These are phyloP conservation scores for Paraglomus brasilianum DNA, from an alignment of 192 early-diverging fungal genomes.

Conservation along the genomic window DNA sequence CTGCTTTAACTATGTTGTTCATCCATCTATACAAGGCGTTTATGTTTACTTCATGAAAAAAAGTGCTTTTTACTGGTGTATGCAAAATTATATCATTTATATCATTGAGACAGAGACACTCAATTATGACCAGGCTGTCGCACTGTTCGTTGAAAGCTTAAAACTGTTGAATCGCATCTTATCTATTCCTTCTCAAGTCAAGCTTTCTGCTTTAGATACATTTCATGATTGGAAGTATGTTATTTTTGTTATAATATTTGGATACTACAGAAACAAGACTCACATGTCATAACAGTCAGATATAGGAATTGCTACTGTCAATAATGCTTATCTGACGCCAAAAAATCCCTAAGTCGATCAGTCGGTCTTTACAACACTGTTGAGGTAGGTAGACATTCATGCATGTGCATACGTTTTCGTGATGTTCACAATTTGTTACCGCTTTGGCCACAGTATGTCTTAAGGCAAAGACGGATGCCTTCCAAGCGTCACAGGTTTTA, in stretches of 20 bases:
- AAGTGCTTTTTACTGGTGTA: background rate
- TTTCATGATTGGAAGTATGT: background rate
- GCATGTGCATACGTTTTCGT: background rate
- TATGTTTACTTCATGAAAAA: constrained; percentile 2
- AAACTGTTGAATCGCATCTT: background rate
- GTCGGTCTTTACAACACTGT: background rate
- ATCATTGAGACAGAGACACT: background rate
- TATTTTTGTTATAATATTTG: constrained; percentile 10
- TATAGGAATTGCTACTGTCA: constrained; percentile 13
- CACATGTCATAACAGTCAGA: constrained; percentile 8
- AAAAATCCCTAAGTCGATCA: background rate
- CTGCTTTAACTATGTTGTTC: background rate
- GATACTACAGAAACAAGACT: constrained; percentile 14
- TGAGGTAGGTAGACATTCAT: background rate
- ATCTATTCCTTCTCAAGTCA: constrained; percentile 8
- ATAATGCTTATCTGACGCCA: background rate
- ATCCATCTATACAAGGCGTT: background rate
- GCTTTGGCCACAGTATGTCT: constrained; percentile 1
- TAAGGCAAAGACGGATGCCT: constrained; percentile 6
- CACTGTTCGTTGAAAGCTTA: constrained; percentile 3
- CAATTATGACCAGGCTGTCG: background rate
- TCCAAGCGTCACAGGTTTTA: background rate
- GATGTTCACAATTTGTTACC: constrained; percentile 3
- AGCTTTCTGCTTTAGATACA: constrained; percentile 10
- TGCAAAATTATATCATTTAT: constrained; percentile 16